Conservation (phyloP, 306 rosid genomes). For the Clitoria ternatea region DNA sequence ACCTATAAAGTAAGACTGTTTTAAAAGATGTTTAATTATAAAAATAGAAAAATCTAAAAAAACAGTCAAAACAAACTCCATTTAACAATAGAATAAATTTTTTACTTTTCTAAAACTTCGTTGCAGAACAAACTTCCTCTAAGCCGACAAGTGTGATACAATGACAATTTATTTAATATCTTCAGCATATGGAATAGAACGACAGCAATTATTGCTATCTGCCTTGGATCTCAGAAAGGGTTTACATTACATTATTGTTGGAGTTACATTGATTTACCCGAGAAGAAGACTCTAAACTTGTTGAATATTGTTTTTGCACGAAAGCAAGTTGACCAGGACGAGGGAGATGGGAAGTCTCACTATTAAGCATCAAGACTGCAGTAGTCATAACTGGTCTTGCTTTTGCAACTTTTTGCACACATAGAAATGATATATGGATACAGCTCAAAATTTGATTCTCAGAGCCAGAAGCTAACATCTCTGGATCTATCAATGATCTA, state of each 20-base stretch:
- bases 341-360: conserved; percentile 40
- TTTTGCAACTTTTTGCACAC: conserved; percentile 41
- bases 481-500: conserved; percentile 18
- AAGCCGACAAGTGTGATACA: not conserved
- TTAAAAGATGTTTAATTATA: too few species aligned
- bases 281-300: conserved; percentile 21
- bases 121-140: too few species aligned
- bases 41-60: too few species aligned
- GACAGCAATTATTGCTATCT: conserved; percentile 15
- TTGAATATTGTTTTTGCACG: conserved; percentile 20
- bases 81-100: too few species aligned
- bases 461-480: conserved; percentile 13
- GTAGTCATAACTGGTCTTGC: conserved; percentile 32
- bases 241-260: conserved; percentile 24
- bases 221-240: conserved; percentile 27
- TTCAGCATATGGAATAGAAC: not conserved
- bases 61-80: too few species aligned
- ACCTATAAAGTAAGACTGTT: too few species aligned
- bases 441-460: conserved; percentile 34
- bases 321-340: conserved; percentile 35
- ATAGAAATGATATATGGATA: conserved; percentile 36
- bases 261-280: conserved; percentile 20
- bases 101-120: too few species aligned
- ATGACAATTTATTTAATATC: not conserved
- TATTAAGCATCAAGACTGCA: conserved; percentile 30